Conservation (phyloP, 1,284 basidiomycete genomes). For the Puccinia sorghi region DNA sequence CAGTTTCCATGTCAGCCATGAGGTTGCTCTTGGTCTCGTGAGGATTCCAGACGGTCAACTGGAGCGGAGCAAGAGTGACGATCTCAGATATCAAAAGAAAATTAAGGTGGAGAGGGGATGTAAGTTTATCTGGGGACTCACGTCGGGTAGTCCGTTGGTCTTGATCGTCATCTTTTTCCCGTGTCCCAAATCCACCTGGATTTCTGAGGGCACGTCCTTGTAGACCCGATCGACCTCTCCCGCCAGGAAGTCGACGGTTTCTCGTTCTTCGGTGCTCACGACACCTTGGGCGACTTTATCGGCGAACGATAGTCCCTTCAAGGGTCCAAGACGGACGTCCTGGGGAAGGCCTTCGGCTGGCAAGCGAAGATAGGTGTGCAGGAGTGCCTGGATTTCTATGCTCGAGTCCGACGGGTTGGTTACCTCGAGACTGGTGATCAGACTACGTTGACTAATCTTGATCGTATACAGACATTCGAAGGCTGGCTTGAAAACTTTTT, state of each 20-base stretch:
- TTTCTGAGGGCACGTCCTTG: slow-evolving; percentile 11
- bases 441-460: slow-evolving; percentile 51
- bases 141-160: slow-evolving; percentile 14
- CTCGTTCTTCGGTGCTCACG: slow-evolving; percentile 43
- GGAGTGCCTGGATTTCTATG: slow-evolving; percentile 59
- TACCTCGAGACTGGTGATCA: slow-evolving; percentile 51
- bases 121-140: neutral
- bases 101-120: neutral
- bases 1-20: slow-evolving; percentile 59
- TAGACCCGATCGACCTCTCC: slow-evolving; percentile 57
- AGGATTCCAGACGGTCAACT: slow-evolving; percentile 58
- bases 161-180: slow-evolving; percentile 10
- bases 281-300: slow-evolving; percentile 54
- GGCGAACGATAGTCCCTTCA: slow-evolving; percentile 53
- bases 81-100: neutral
- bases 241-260: slow-evolving; percentile 51
- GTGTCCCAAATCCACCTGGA: slow-evolving; percentile 17
- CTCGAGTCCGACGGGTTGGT: slow-evolving; percentile 50
- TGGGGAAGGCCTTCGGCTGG: slow-evolving; percentile 52
- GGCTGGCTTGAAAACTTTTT: slow-evolving; percentile 52
- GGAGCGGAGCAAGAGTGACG: neutral
- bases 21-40: slow-evolving; percentile 56
- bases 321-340: slow-evolving; percentile 51
- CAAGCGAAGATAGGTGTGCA: slow-evolving; percentile 59
- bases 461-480: slow-evolving; percentile 57